Conservation (phyloP, 2,329 filamentous ascomycete genomes). For the Metarhizium rileyi region DNA sequence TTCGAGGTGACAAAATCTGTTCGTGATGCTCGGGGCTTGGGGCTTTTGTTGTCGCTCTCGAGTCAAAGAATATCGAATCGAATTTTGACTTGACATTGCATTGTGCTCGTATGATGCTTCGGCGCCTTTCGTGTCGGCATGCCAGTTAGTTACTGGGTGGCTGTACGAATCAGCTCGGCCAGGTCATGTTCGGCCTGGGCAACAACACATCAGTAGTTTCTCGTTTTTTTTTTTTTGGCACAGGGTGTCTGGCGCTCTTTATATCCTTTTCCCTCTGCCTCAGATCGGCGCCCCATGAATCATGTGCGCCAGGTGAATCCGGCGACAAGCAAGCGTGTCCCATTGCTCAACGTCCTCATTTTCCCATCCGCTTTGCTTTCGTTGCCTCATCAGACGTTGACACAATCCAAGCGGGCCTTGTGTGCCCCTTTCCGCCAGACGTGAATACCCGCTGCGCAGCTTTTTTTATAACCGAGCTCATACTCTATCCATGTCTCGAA, state of each 20-base stretch:
- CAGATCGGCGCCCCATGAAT: not conserved
- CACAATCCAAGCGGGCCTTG: not conserved
- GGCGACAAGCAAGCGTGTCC: not conserved
- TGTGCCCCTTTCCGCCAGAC: not conserved
- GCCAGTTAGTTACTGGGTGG: not conserved
- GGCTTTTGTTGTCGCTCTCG: not conserved
- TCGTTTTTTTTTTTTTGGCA: not conserved
- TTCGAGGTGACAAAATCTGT: not conserved
- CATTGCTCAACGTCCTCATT: slow-evolving; percentile 3
- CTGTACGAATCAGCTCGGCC: not conserved
- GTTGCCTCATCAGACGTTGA: not conserved
- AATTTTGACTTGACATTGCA: not conserved
- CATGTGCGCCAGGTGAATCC: not conserved
- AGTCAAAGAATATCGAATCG: not conserved
- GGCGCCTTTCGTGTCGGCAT: not conserved
- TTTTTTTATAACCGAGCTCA: slow-evolving; percentile 3
- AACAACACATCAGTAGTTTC: too few species aligned
- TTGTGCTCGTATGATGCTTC: not conserved
- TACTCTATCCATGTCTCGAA: slow-evolving; percentile 2
- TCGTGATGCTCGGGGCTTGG: not conserved
- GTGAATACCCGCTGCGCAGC: not conserved
- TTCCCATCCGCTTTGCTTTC: not conserved
- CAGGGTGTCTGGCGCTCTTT: not conserved
- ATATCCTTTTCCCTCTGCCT: not conserved
- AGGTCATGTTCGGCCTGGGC: not conserved